Base-by-base conservation (phyloP, 345 rosid species). In the Hirschfeldia incana region DNA sequence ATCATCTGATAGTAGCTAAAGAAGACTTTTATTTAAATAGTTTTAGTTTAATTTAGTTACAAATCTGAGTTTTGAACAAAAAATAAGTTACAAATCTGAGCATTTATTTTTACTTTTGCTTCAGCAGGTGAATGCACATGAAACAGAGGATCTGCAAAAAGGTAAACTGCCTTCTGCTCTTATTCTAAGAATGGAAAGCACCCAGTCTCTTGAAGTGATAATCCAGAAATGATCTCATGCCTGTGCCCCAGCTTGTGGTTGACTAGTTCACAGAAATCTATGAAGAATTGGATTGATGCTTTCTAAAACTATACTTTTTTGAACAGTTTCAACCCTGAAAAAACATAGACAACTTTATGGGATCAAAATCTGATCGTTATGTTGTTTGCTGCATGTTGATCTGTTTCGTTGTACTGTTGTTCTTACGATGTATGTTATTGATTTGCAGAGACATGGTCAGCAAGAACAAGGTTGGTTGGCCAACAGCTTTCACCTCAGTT, bases 401-500 rank as follows among this genome's bases (percentile, higher is more conserved):
- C 26, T 33, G 68, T 16, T 85, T 77, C 26, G 30, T 57, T 5
- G 72, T 51, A 11, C 17, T 58, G 30, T 30, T n/a, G 68, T 78
- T 62, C 79, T 75, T 42, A 71, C 79, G 28, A 46, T 46, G 67
- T 6, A 26, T 77, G 42, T 65, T 42, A 39, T 62, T 80, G 39
- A 69, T 63, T 74, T 81, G 86, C 91, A 92, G 97, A 86, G 81
- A 87, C 85, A 73, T 87, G 85, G 88, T 85, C 93, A 26, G 83
- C 65, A 69, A 86, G 94, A 84, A 90, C 88, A 7, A 86, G 86
- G 91, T 84, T 26, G 11, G n/a, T n/a, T n/a, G n/a, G n/a, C n/a
- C n/a, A n/a, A n/a, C n/a, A n/a, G n/a, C n/a, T n/a, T n/a, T n/a
- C n/a, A n/a, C n/a, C 67, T 59, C 67, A 70, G 13, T 11, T 34